Evolutionary conservation across 495 filamentous ascomycete species (phyloP).

Genomic region (Amorphotheca resinae): DNA sequence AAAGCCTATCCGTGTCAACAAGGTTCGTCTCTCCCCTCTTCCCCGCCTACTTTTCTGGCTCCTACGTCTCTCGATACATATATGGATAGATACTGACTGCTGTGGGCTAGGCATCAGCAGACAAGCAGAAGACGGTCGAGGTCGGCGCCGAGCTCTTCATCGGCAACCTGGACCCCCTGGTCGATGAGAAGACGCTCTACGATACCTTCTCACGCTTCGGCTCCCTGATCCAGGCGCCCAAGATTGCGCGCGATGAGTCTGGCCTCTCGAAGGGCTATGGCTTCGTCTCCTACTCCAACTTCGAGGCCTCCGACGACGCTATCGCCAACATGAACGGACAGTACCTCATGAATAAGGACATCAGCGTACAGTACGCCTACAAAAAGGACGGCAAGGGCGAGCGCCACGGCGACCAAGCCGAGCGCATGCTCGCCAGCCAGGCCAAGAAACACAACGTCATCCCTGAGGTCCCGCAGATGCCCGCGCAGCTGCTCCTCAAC

Average conservation of each 20-base stretch:
- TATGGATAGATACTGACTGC: conserved; percentile 8
- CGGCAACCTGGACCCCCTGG: conserved; percentile 89
- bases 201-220: conserved; percentile 96
- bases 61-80: neutral
- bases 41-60: neutral
- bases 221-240: conserved; percentile 67
- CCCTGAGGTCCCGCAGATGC: conserved; percentile 53
- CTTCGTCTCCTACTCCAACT: conserved; percentile 87
- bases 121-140: conserved; percentile 93
- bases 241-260: conserved; percentile 87
- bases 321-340: conserved; percentile 91
- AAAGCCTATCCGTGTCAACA: conserved; percentile 95
- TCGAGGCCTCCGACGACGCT: conserved; percentile 89
- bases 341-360: conserved; percentile 91
- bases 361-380: conserved; percentile 95
- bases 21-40: conserved; percentile 31
- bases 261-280: conserved; percentile 92
- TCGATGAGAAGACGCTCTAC: conserved; percentile 92
- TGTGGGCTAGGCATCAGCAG: conserved; percentile 53
- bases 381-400: conserved; percentile 99
- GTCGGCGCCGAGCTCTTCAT: conserved; percentile 96
- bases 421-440: conserved; percentile 83
- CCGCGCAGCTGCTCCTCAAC: conserved; percentile 23
- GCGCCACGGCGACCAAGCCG: conserved; percentile 87
- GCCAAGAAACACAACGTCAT: conserved; percentile 89